These are phyloP conservation scores for Fraxinus sp. DNA, from an alignment of 305 asterid genomes.

Conservation along the genomic window DNA sequence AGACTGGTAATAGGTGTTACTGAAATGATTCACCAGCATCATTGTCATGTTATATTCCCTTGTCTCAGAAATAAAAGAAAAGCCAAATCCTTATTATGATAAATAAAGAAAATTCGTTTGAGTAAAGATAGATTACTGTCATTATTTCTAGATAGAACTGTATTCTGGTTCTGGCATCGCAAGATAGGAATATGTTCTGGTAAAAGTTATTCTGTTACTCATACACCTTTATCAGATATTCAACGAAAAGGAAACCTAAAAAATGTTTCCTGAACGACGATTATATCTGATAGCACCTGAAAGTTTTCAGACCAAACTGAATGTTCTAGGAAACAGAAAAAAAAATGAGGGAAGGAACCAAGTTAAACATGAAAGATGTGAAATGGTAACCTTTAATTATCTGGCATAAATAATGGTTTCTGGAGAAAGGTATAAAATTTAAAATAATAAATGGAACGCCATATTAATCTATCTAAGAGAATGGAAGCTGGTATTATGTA, in stretches of 20 bases:
- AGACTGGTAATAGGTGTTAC: neutral
- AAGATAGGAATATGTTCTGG: neutral
- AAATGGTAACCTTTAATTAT: neutral
- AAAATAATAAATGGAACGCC: conserved; percentile 25
- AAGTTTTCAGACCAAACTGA: neutral
- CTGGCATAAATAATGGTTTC: neutral
- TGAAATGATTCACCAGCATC: neutral
- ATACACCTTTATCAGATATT: neutral
- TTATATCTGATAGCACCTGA: neutral
- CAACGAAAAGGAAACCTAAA: neutral
- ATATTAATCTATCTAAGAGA: conserved; percentile 22
- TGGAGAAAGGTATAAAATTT: neutral
- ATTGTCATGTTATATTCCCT: neutral
- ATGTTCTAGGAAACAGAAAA: neutral
- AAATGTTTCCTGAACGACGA: neutral
- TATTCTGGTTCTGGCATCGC: neutral
- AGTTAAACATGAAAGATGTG: neutral
- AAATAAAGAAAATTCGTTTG: neutral
- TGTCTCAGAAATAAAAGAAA: neutral
- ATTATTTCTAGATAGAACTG: neutral
- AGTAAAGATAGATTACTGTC: neutral
- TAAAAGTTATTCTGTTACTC: neutral
- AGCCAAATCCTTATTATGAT: neutral
- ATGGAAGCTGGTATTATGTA: conserved; percentile 22
- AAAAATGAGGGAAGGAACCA: neutral